phyloP scores from a whole-genome alignment of 2,329 filamentous ascomycete genomes.

The Periconia sp. region DNA sequence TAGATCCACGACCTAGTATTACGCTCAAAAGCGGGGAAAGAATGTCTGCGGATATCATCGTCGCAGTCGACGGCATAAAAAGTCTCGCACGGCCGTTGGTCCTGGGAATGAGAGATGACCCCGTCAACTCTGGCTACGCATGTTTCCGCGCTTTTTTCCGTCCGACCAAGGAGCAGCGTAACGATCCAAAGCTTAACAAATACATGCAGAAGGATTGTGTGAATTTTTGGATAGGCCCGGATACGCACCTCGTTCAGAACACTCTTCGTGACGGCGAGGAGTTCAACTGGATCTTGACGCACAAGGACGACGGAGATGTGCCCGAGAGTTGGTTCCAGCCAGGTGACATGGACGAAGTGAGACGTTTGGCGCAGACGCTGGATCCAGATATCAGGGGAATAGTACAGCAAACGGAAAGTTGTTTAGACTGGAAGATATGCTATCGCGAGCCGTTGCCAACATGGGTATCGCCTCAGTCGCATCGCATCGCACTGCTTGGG shows the following conservation, averaged over 20 bases:
- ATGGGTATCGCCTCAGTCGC: constrained; percentile 53
- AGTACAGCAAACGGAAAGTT: constrained; percentile 52
- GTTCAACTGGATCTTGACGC: constrained; percentile 33
- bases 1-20: constrained; percentile 17
- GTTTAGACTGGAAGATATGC: constrained; percentile 61
- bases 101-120: constrained; percentile 55
- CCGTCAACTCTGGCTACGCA: constrained; percentile 57
- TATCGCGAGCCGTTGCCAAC: constrained; percentile 58
- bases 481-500: constrained; percentile 57
- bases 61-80: constrained; percentile 59
- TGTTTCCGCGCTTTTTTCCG: constrained; percentile 54
- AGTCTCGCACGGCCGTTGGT: constrained; percentile 56
- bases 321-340: constrained; percentile 30
- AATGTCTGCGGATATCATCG: constrained; percentile 53
- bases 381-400: constrained; percentile 56
- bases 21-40: constrained; percentile 20
- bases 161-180: constrained; percentile 19
- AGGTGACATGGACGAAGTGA: constrained; percentile 26
- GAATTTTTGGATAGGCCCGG: constrained; percentile 34
- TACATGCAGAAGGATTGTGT: constrained; percentile 25
- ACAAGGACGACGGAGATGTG: constrained; percentile 30
- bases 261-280: constrained; percentile 33
- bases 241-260: constrained; percentile 32
- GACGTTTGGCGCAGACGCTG: constrained; percentile 33
- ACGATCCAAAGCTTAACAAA: constrained; percentile 19